phyloP scores from a whole-genome alignment of 139 green algal species.

The Coelastrella sp. region DNA sequence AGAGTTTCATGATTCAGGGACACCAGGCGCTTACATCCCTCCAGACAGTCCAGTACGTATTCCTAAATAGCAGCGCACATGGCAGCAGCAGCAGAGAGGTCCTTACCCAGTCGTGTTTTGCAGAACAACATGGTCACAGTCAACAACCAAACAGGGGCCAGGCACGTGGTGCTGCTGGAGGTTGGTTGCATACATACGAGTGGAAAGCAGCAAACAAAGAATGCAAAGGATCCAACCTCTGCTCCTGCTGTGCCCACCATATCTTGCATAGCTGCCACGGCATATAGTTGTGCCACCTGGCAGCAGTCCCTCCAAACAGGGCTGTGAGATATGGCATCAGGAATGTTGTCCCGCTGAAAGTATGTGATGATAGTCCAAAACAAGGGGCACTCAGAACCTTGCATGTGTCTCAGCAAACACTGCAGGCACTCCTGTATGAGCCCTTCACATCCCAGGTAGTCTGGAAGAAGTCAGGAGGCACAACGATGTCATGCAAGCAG shows the following conservation, averaged over 20 bases:
- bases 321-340: not conserved
- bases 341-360: not conserved
- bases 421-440: not conserved
- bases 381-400: not conserved
- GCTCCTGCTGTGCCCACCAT: slow-evolving; percentile 1
- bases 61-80: not conserved
- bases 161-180: too few relatives aligned
- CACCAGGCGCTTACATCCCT: not conserved
- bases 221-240: too few relatives aligned
- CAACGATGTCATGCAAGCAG: too few relatives aligned
- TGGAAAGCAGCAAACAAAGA: too few relatives aligned
- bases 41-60: not conserved
- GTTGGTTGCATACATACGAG: too few relatives aligned
- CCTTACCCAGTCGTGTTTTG: too few relatives aligned
- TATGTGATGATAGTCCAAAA: not conserved
- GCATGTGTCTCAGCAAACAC: not conserved
- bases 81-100: not conserved
- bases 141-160: too few relatives aligned
- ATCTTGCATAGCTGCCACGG: not conserved
- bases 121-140: too few relatives aligned
- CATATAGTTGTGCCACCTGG: not conserved
- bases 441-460: not conserved
- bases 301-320: not conserved
- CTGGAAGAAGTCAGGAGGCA: too few relatives aligned
- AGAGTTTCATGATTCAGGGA: not conserved